Evolutionary conservation across 495 filamentous ascomycete genomes (phyloP).

Genomic region (Jackrogersella minutella): DNA sequence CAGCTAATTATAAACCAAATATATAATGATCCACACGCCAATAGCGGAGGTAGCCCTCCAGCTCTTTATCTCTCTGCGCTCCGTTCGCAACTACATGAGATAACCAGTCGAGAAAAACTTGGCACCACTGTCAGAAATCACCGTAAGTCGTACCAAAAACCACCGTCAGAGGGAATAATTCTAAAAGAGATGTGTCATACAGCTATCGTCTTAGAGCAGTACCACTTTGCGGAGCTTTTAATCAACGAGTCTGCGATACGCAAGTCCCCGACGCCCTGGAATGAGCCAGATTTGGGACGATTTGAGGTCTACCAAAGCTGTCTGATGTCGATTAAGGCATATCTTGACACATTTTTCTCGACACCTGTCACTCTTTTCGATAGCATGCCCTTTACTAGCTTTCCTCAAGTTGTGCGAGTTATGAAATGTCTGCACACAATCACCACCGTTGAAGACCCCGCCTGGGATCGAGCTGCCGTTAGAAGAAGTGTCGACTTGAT

Average conservation of each 20-base stretch:
- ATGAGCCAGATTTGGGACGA: constrained; percentile 40
- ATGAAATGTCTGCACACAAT: constrained; percentile 43
- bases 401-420: constrained; percentile 44
- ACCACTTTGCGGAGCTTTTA: constrained; percentile 52
- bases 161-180: neutral
- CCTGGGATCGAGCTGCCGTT: constrained; percentile 46
- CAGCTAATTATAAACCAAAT: constrained; percentile 52
- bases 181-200: neutral
- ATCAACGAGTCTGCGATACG: constrained; percentile 55
- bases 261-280: constrained; percentile 13
- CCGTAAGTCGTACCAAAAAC: constrained; percentile 45
- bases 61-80: constrained; percentile 56
- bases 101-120: constrained; percentile 45
- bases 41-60: constrained; percentile 46
- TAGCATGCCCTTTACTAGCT: constrained; percentile 44
- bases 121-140: constrained; percentile 48
- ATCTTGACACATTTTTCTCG: constrained; percentile 43
- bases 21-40: constrained; percentile 37
- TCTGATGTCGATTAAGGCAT: constrained; percentile 31
- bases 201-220: constrained; percentile 52
- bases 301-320: constrained; percentile 44
- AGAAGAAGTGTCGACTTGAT: constrained; percentile 45
- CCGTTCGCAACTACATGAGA: constrained; percentile 52
- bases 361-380: constrained; percentile 39
- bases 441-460: constrained; percentile 45